Base-by-base conservation (phyloP, 345 rosid species). In the Acer saccharum region DNA sequence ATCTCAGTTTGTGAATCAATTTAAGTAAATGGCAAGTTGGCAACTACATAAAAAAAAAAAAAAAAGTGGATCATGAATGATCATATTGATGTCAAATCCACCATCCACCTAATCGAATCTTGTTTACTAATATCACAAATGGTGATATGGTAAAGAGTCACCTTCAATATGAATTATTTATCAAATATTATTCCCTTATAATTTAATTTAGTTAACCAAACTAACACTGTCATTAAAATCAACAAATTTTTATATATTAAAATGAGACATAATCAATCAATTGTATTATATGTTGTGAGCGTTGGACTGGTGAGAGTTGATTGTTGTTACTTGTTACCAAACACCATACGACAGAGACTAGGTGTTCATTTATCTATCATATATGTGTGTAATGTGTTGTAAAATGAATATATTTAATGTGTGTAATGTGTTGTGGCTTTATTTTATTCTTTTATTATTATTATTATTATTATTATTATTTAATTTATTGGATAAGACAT, bases 111-210 rank as follows among this genome's bases (percentile, higher is more conserved):
- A 12, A 21, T 68, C 14, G 18, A 68, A 11, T 68, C 17, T 44
- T 44, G 48, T 43, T 20, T 21, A 43, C 48, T 68, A 68, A 20
- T 21, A 46, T 6, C 32, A 23, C 18, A 12, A 21, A 23, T 2
- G 58, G 72, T 68, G 72, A 43, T 43, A 12, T 20, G 72, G 57
- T 20, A 44, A 21, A 23, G 71, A 67, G 32, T 68, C 72, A 6
- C 8, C 9, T 12, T 69, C 72, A 23, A 23, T 23, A 46, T 12
- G 20, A 13, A 69, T 21, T 7, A 14, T 11, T 20, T 68, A 44
- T 68, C 9, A 46, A 2, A 2, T 67, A 67, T 62, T 60, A 5
- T 0, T 2, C 17, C 2, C 10, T 32, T 65, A 7, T 6, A 12
- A 27, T 16, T 25, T 25, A 25, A 25, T 25, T 65, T 65, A 6